These are phyloP conservation scores for Fusarium sp. DNA, from an alignment of 2,329 filamentous ascomycete genomes.

Conservation along the genomic window DNA sequence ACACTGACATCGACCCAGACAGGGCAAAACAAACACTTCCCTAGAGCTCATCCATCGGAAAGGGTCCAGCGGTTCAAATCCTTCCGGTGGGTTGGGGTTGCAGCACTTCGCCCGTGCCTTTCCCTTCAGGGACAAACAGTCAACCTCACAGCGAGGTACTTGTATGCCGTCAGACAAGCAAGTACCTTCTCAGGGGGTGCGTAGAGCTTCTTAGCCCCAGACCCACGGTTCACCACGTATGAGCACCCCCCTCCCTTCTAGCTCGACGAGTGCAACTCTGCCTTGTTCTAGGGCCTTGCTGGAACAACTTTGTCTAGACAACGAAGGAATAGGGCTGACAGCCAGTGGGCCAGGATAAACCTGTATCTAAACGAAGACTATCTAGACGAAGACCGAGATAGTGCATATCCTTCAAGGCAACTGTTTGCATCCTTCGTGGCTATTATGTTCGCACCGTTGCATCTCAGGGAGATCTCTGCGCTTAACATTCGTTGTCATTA, in stretches of 20 bases:
- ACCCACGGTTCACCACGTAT: constrained; percentile 27
- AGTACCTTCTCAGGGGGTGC: constrained; percentile 26
- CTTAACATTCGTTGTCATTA: constrained; percentile 3
- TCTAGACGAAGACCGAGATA: background rate
- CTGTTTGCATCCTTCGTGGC: too few relatives aligned
- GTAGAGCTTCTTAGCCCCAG: constrained; percentile 1
- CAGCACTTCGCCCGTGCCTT: constrained; percentile 21
- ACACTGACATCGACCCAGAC: background rate
- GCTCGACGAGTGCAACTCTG: constrained; percentile 10
- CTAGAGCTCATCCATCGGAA: background rate
- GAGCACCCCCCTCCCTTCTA: constrained; percentile 12
- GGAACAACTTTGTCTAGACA: constrained; percentile 18
- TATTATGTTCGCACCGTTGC: constrained; percentile 2
- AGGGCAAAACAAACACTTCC: background rate
- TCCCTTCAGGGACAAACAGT: constrained; percentile 2
- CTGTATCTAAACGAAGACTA: too few relatives aligned
- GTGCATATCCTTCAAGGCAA: background rate
- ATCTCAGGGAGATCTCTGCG: background rate
- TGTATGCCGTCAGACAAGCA: constrained; percentile 37
- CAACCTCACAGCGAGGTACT: constrained; percentile 26
- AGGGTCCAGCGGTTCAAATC: constrained; percentile 12
- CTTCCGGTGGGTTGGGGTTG: constrained; percentile 46
- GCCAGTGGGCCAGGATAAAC: background rate
- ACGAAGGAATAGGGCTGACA: constrained; percentile 32
- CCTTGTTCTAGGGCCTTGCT: constrained; percentile 33